A percentile compares a stretch with the other conserved stretches of the same genome.
phyloP scores from a whole-genome alignment of 345 rosid species.

The Euphorbia peplus region DNA sequence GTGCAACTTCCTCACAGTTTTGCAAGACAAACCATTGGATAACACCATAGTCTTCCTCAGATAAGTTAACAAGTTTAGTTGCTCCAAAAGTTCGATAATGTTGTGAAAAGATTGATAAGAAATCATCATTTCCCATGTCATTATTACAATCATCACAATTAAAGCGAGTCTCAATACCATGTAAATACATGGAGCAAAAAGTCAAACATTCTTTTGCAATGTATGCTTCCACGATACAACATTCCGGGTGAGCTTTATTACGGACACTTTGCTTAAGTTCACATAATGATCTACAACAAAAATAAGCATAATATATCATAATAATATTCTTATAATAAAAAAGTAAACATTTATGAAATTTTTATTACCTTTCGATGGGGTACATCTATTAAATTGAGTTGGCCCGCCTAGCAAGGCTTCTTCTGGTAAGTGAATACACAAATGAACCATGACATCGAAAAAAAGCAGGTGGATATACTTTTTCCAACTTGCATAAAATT shows the following conservation, averaged over 20 bases:
- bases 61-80: background rate
- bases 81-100: background rate
- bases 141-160: background rate
- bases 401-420: background rate
- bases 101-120: background rate
- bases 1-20: background rate
- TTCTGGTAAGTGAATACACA: background rate
- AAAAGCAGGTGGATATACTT: background rate
- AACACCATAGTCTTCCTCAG: too few relatives aligned
- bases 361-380: background rate
- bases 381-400: background rate
- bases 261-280: too few relatives aligned
- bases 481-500: background rate
- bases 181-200: too few relatives aligned
- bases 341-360: background rate
- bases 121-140: background rate
- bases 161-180: background rate
- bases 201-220: too few relatives aligned
- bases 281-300: background rate
- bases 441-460: conserved; percentile 1
- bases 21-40: background rate
- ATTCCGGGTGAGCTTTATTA: too few relatives aligned
- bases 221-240: too few relatives aligned
- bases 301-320: background rate
- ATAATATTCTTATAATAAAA: background rate